These are phyloP conservation scores for Begonia fuchsioides DNA, from an alignment of 306 rosid genomes.

Conservation along the genomic window DNA sequence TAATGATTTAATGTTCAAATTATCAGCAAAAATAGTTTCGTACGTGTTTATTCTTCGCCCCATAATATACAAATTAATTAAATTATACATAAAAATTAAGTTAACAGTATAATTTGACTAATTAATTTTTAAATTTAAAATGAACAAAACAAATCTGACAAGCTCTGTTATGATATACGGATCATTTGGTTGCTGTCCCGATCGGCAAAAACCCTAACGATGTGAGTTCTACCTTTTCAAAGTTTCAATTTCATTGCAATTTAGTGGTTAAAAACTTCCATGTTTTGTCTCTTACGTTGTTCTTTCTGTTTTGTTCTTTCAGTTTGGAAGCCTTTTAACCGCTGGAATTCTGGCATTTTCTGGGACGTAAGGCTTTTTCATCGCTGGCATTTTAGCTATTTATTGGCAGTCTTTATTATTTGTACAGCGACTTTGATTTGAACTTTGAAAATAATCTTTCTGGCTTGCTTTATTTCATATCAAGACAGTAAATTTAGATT, in stretches of 20 bases:
- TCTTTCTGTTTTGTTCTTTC: slow-evolving; percentile 9
- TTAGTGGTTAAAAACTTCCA: neutral
- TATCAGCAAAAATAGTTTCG: no score
- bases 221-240: slow-evolving; percentile 31
- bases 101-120: no score
- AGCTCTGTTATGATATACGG: slow-evolving; percentile 96
- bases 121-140: no score
- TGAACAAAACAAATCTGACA: no score
- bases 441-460: neutral
- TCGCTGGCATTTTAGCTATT: neutral
- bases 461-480: no score
- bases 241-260: neutral
- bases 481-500: no score
- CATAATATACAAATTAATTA: no score
- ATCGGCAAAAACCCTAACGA: slow-evolving; percentile 48
- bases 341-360: slow-evolving; percentile 80
- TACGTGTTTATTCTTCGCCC: neutral
- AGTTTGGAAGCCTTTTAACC: slow-evolving; percentile 90
- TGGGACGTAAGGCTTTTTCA: slow-evolving; percentile 63
- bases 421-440: neutral
- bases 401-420: neutral
- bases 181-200: slow-evolving; percentile 76
- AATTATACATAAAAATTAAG: no score
- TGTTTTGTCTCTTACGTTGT: neutral
- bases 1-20: no score